Conservation (phyloP, 441 rosid species). For the Syzygium syzygioides region DNA sequence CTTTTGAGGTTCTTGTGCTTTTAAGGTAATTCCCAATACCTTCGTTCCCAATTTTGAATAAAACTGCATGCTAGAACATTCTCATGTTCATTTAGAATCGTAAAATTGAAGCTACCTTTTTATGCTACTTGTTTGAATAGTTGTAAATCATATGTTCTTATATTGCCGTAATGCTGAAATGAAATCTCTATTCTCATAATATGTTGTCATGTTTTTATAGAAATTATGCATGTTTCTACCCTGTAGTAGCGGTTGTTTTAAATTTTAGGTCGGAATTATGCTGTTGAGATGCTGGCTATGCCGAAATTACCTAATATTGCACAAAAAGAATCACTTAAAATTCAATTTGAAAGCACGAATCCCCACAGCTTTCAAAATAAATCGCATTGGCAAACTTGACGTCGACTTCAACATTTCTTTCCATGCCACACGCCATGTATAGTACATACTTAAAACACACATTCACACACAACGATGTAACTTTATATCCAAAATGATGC, state of each 20-base stretch:
- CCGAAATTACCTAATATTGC: neutral
- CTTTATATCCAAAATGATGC: neutral
- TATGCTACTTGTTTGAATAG: neutral
- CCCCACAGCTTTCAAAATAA: neutral
- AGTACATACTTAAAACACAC: neutral
- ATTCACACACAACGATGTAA: neutral
- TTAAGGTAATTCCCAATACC: neutral
- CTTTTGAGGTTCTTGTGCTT: neutral
- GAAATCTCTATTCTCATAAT: neutral
- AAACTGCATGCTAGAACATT: neutral
- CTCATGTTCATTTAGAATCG: neutral
- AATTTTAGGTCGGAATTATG: neutral
- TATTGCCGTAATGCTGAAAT: neutral
- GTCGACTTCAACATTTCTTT: neutral
- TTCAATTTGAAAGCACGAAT: neutral
- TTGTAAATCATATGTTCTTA: neutral
- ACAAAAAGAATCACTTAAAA: neutral
- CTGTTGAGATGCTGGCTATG: too few relatives aligned
- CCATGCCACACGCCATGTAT: neutral
- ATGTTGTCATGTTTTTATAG: neutral
- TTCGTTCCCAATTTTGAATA: neutral
- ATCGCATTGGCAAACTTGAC: accelerated
- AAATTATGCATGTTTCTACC: neutral
- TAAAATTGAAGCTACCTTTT: neutral
- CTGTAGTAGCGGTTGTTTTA: neutral